phyloP scores from a whole-genome alignment of 1,284 basidiomycete genomes.

The Cutaneotrichosporon cavernicola region DNA sequence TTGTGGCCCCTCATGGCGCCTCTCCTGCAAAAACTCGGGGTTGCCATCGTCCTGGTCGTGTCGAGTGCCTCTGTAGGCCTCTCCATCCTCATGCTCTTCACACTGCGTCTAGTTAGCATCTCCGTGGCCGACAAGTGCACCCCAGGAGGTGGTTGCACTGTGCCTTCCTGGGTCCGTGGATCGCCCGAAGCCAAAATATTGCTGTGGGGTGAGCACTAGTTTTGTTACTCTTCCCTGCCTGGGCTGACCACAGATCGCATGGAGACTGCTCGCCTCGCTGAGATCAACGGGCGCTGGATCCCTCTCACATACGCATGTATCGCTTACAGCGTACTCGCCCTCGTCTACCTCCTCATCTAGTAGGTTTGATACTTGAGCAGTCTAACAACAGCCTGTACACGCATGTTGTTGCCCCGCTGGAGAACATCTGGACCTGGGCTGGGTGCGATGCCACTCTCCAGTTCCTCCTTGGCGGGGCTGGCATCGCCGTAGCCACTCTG shows the following conservation, averaged over 20 bases:
- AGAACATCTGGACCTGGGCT: not conserved
- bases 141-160: not conserved
- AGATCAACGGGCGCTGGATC: not conserved
- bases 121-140: not conserved
- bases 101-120: not conserved
- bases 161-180: not conserved
- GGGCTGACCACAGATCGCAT: not conserved
- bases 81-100: slow-evolving; percentile 1
- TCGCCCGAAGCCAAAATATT: not conserved
- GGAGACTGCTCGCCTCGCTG: not conserved
- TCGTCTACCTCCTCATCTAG: not conserved
- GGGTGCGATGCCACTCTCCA: not conserved
- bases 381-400: not conserved
- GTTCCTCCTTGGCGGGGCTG: not conserved
- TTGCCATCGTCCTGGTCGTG: not conserved
- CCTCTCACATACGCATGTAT: not conserved
- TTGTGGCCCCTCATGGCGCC: not conserved
- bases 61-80: not conserved
- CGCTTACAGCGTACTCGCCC: not conserved
- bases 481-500: not conserved
- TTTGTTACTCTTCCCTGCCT: not conserved
- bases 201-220: not conserved
- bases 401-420: not conserved
- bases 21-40: not conserved
- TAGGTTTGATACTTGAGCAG: not conserved